Percentiles rank a stretch among this genome's conserved stretches.
phyloP scores from a whole-genome alignment of 2,329 filamentous ascomycete species.

The Calonectria naviculata region DNA sequence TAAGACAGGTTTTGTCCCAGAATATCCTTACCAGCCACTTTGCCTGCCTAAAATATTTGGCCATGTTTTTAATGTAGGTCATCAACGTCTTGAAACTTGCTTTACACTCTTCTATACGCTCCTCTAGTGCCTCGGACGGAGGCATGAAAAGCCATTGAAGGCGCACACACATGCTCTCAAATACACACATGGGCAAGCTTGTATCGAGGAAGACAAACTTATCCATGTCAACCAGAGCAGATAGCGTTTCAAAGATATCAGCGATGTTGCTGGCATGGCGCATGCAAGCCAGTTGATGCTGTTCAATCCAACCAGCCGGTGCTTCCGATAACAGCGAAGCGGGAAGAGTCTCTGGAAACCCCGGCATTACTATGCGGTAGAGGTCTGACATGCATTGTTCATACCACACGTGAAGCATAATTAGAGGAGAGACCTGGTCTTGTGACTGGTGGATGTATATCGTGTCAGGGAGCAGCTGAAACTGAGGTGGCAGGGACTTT shows the following conservation, averaged over 20 bases:
- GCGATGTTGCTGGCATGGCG: slow-evolving; percentile 10
- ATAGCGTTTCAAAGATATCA: background rate
- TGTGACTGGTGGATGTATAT: slow-evolving; percentile 5
- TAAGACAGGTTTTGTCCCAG: background rate
- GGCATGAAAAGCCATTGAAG: slow-evolving; percentile 11
- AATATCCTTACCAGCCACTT: slow-evolving; percentile 2
- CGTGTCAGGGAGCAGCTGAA: slow-evolving; percentile 11
- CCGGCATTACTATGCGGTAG: slow-evolving; percentile 9
- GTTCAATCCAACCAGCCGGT: background rate
- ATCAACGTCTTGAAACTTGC: slow-evolving; percentile 5
- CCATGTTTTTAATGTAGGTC: slow-evolving; percentile 3
- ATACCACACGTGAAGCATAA: slow-evolving; percentile 15
- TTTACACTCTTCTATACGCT: slow-evolving; percentile 4
- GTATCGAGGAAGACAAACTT: slow-evolving; percentile 13
- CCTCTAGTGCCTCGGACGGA: background rate
- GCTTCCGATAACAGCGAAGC: background rate
- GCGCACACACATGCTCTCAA: slow-evolving; percentile 5
- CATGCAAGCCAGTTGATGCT: slow-evolving; percentile 2
- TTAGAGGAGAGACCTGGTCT: slow-evolving; percentile 3
- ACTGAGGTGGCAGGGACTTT: background rate
- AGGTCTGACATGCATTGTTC: slow-evolving; percentile 17
- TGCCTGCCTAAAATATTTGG: slow-evolving; percentile 6
- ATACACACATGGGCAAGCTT: slow-evolving; percentile 12
- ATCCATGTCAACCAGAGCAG: background rate
- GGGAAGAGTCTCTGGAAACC: slow-evolving; percentile 11